Evolutionary conservation across 768 basidiomycete genomes (phyloP).

Genomic region (Tricholoma bakamatsutake): DNA sequence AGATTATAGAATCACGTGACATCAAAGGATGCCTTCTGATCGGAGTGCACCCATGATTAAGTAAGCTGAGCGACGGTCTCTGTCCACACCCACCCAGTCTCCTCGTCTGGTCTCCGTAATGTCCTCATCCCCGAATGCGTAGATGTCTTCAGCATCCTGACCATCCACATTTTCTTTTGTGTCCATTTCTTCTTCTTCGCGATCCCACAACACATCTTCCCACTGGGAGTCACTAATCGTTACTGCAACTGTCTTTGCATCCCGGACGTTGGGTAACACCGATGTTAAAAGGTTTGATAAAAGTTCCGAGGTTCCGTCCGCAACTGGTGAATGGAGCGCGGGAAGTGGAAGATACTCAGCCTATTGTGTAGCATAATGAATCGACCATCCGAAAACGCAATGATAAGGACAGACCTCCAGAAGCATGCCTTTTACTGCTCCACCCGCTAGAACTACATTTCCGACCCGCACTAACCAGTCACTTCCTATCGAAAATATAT

Average conservation of each 20-base stretch:
- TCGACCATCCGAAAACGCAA: constrained; percentile 2
- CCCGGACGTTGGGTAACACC: constrained; percentile 65
- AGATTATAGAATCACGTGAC: neutral
- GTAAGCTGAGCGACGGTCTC: constrained; percentile 75
- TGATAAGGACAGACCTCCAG: constrained; percentile 50
- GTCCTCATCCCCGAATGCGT: constrained; percentile 55
- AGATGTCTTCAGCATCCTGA: constrained; percentile 45
- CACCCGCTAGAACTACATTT: constrained; percentile 70
- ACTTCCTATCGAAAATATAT: constrained; percentile 67
- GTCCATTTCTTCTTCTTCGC: constrained; percentile 52
- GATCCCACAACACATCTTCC: constrained; percentile 76
- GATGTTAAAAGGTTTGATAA: constrained; percentile 72
- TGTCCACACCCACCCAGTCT: constrained; percentile 75
- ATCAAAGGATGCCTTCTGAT: constrained; percentile 59
- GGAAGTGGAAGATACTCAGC: constrained; percentile 82
- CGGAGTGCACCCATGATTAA: constrained; percentile 72
- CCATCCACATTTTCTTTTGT: constrained; percentile 17
- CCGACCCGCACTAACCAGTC: constrained; percentile 82
- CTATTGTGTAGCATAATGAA: constrained; percentile 28
- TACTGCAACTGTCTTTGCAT: constrained; percentile 72
- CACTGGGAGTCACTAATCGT: constrained; percentile 73
- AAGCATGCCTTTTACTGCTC: constrained; percentile 77
- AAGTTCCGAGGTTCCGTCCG: constrained; percentile 67
- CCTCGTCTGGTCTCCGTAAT: constrained; percentile 41
- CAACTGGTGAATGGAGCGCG: constrained; percentile 53